Conservation (phyloP, 202 grass and related monocot genomes). For the Carex sylvatica region DNA sequence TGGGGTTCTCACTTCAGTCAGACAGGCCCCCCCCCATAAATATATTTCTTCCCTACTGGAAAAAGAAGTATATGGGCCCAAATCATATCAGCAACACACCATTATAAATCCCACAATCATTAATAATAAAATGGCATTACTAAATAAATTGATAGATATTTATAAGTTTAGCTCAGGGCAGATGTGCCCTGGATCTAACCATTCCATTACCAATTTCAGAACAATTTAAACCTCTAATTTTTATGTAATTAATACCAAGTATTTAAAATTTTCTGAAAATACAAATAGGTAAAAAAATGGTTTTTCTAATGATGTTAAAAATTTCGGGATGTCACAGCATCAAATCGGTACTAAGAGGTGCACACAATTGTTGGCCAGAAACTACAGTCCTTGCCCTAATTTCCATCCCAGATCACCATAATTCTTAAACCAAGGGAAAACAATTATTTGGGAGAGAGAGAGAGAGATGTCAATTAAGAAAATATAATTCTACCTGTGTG, state of each 20-base stretch:
- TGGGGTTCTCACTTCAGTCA: neutral
- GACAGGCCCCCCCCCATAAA: neutral
- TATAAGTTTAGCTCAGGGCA: neutral
- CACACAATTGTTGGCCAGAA: neutral
- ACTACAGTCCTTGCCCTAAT: neutral
- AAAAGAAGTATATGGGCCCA: neutral
- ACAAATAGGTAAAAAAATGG: too few relatives aligned
- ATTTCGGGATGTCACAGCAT: too few relatives aligned
- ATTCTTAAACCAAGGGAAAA: neutral
- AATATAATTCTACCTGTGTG: conserved; percentile 49
- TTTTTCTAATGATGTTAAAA: too few relatives aligned
- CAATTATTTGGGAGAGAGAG: neutral
- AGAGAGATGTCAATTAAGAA: conserved; percentile 15
- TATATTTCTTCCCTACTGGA: neutral
- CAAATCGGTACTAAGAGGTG: neutral
- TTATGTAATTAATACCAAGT: too few relatives aligned
- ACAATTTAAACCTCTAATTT: neutral
- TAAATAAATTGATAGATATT: neutral
- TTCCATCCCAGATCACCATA: neutral
- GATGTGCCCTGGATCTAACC: neutral
- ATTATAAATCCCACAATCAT: neutral
- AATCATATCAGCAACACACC: neutral
- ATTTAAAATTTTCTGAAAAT: too few relatives aligned
- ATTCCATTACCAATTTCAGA: neutral
- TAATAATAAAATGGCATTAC: neutral